Evolutionary conservation across 129 eudicot species (phyloP), one percentile per base, ranked within the genome.

Genomic region (Oenanthe sinensis): DNA sequence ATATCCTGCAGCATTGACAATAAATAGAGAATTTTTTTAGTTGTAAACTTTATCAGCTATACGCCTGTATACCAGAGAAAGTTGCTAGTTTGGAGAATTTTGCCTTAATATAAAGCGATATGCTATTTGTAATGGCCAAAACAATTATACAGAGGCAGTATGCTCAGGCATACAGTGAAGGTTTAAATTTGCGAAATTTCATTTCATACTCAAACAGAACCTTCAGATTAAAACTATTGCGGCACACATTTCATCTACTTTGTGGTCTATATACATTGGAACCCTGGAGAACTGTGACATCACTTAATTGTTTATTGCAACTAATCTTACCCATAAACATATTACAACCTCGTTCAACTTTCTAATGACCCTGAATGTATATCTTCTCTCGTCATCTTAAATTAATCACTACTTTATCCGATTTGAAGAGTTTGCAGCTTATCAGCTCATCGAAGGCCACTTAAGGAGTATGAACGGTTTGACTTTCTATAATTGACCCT

Each of bases 1-100:
- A 90, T 90, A 83, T 90, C 91, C 94, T 90, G 85, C 22, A 67
- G 42, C 72, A 67, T 67, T 67, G 72, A 15, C 22, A 30, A 15
- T 33, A 30, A 17, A 43, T 63, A 67, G 15, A 26, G 2, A 33
- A 67, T 4, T 67, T 9, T n/a, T n/a, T 30, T n/a, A 60, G 68
- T n/a, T 60, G 68, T 60, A 60, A 60, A 55, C 0, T 60, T 24
- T 60, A 60, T 24, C 68, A 8, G 33, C 68, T 60, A 60, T 33
- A 33, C 1, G 36, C 36, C 36, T 33, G 1, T 60, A 24, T 3
- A 60, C 33, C 14, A 60, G 2, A 9, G 33, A 6, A 60, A 10
- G 36, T 60, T n/a, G 33, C 33, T 60, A 24, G 15, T 60, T 60
- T n/a, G 10, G 24, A n/a, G 65, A n/a, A 9, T 60, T 60, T 24